Conservation (phyloP, 768 basidiomycete species). For the Mycena capillaripes region DNA sequence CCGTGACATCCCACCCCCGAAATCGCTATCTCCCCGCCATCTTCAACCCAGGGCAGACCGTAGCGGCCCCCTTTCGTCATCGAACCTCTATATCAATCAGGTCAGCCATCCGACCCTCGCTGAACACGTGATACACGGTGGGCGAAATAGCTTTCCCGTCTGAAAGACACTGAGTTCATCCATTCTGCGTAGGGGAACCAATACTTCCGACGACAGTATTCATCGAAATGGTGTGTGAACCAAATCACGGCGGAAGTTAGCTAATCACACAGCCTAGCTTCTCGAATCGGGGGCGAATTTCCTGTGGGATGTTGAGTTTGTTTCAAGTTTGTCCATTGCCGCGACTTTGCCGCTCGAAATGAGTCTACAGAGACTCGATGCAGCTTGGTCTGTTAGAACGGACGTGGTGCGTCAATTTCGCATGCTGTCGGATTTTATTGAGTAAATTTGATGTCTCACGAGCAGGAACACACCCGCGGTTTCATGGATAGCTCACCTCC, state of each 20-base stretch:
- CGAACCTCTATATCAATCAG: not conserved
- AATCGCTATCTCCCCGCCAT: not conserved
- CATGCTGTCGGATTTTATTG: not conserved
- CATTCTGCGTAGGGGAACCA: not conserved
- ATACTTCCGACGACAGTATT: slow-evolving; percentile 9
- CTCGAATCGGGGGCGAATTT: slow-evolving; percentile 12
- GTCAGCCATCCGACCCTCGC: slow-evolving; percentile 5
- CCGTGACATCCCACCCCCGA: slow-evolving; percentile 14
- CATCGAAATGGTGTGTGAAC: slow-evolving; percentile 18
- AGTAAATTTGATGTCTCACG: not conserved
- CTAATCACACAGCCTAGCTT: not conserved
- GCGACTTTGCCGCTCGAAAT: not conserved
- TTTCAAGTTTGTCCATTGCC: not conserved
- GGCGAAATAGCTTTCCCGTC: not conserved
- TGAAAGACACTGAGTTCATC: not conserved
- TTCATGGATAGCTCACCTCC: slow-evolving; percentile 13
- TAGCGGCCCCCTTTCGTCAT: not conserved
- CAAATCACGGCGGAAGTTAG: not conserved
- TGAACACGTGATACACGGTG: slow-evolving; percentile 22
- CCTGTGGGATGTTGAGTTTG: slow-evolving; percentile 13
- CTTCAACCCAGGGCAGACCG: not conserved
- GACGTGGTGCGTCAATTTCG: not conserved
- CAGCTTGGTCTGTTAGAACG: slow-evolving; percentile 5
- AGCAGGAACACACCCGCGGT: slow-evolving; percentile 18
- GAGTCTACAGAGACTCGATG: not conserved